A percentile compares a stretch with the other conserved stretches of the same genome.
Conservation (phyloP, 352 stramenopile species). For the Pythium aristosporum region DNA sequence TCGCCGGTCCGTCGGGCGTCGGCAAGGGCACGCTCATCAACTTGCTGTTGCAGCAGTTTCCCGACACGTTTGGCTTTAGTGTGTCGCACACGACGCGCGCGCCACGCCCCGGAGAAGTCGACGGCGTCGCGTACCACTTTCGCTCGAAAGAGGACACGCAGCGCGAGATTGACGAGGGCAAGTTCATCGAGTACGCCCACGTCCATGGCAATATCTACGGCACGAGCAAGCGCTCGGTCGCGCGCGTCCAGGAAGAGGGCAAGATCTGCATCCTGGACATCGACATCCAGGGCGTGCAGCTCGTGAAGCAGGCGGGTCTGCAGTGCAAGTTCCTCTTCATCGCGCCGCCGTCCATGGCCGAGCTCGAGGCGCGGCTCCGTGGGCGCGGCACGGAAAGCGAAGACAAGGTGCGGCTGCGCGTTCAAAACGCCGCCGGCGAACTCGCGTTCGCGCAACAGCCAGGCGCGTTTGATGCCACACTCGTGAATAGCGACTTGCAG, state of each 20-base stretch:
- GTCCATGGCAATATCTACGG: conserved; percentile 98
- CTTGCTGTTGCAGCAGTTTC: conserved; percentile 84
- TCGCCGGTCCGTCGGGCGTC: conserved; percentile 89
- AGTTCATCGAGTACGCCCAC: conserved; percentile 97
- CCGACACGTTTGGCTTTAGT: conserved; percentile 92
- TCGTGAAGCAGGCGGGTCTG: conserved; percentile 90
- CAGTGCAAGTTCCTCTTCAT: conserved; percentile 96
- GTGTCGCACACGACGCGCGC: conserved; percentile 97
- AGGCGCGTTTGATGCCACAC: conserved; percentile 87
- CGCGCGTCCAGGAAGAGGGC: conserved; percentile 89
- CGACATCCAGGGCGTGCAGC: conserved; percentile 96
- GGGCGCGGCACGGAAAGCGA: conserved; percentile 95
- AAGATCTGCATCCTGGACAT: conserved; percentile 99
- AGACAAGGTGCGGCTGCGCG: conserved; percentile 92
- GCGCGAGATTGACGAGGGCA: conserved; percentile 91
- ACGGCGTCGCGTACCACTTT: conserved; percentile 98
- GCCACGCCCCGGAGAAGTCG: conserved; percentile 91
- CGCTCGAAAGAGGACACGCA: conserved; percentile 91
- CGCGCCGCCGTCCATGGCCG: conserved; percentile 92
- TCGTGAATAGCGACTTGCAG: conserved; percentile 90
- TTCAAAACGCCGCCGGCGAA: conserved; percentile 93
- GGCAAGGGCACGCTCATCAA: conserved; percentile 97
- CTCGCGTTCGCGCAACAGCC: conserved; percentile 86
- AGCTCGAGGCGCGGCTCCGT: conserved; percentile 94
- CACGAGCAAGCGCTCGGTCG: conserved; percentile 92